A percentile compares a stretch with the other conserved stretches of the same genome.
Evolutionary conservation across 108 stramenopile species (phyloP).

Genomic region (Asterionellopsis glacialis): DNA sequence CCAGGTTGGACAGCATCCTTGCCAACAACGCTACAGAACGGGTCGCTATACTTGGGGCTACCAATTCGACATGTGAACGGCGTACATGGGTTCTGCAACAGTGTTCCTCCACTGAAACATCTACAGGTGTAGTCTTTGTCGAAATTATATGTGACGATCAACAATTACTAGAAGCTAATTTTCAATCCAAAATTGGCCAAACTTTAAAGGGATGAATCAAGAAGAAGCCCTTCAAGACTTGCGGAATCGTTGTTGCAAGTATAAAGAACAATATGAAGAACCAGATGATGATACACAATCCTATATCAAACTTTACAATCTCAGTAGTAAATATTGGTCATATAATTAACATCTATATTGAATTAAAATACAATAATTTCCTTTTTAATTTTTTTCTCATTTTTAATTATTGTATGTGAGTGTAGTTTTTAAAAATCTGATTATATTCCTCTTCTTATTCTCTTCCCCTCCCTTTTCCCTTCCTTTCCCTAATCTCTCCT

Average conservation of each 20-base stretch:
- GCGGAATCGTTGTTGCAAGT: constrained; percentile 73
- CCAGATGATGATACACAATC: constrained; percentile 87
- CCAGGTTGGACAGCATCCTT: too few species aligned
- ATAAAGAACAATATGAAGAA: constrained; percentile 90
- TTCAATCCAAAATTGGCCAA: constrained; percentile 76
- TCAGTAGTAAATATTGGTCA: constrained; percentile 79
- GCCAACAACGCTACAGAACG: too few species aligned
- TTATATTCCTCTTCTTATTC: too few species aligned
- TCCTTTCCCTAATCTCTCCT: too few species aligned
- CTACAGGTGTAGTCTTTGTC: constrained; percentile 88
- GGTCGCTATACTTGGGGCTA: constrained; percentile 95
- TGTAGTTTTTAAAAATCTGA: too few species aligned
- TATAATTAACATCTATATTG: too few species aligned
- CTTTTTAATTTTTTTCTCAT: too few species aligned
- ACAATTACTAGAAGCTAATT: constrained; percentile 74
- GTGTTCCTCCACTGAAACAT: constrained; percentile 64
- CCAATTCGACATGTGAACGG: constrained; percentile 85
- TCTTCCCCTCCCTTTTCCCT: too few species aligned
- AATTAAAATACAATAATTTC: too few species aligned
- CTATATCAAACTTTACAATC: constrained; percentile 94
- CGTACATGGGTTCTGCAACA: constrained; percentile 76
- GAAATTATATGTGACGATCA: constrained; percentile 95
- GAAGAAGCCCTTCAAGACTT: constrained; percentile 83
- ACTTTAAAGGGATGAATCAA: constrained; percentile 66
- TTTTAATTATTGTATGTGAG: too few species aligned